Evolutionary conservation across 2,329 filamentous ascomycete species (phyloP), one percentile per base, ranked within the genome.

Genomic region (Phialemoniopsis sp.): DNA sequence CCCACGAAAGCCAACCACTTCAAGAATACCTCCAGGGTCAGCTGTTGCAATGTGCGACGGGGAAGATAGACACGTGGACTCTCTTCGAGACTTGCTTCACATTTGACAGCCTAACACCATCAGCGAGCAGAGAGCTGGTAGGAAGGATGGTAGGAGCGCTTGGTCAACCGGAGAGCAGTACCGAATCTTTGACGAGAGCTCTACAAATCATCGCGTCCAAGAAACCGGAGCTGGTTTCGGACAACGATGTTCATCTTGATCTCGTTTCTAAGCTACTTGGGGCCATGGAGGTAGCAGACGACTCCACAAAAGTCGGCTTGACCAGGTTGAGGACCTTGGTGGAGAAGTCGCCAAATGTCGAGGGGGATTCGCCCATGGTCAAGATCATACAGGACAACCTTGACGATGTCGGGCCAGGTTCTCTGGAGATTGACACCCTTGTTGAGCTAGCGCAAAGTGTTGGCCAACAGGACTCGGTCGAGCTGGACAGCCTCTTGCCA

Each of bases 401-500:
- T 3, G 71, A 79, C 39, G 60, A 55, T 9, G 72, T 68, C 3
- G 62, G 63, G 1, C 51, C 64, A 1, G 64, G 68, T 13, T 79
- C 76, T 2, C 56, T 82, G 2, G 64, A 70, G 10, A 66, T 81
- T 13, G 63, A 73, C 14, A 80, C 76, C 1, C 54, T 82, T 32
- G 64, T 74, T 1, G 61, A 69, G 13, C 76, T 76, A 50, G 70
- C 70, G 2, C 43, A 60, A 8, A 54, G 62, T 15, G 48, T 73
- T 13, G 57, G 67, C 5, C 54, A 59, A 13, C 53, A 56, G 2
- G 63, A 62, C 1, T 44, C 51, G 2, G 52, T 58, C 2, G 48
- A 57, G 1, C 44, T 57, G 2, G 59, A 67, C 43, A 66, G 71
- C 10, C 59, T 91, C 5, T 67, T 93, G 29, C 88, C 89, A 0